A percentile compares a stretch with the other conserved stretches of the same genome.
Conservation (phyloP, 2,329 filamentous ascomycete species). For the Cladosporium sp. region DNA sequence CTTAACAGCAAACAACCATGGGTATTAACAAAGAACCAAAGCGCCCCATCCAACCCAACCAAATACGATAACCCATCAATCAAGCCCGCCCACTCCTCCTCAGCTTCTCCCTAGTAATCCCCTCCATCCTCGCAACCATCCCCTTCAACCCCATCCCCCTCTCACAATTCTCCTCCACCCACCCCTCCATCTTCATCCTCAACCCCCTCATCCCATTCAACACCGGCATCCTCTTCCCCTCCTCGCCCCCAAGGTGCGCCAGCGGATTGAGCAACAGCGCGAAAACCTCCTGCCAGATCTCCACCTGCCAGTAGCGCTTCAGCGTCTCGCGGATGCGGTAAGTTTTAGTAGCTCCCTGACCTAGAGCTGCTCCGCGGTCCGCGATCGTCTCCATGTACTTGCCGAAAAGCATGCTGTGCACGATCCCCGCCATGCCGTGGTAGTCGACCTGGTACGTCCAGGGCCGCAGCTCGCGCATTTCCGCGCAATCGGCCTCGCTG, state of each 20-base stretch:
- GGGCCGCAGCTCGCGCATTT: slow-evolving; percentile 89
- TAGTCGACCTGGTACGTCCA: slow-evolving; percentile 99
- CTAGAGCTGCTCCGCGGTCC: slow-evolving; percentile 51
- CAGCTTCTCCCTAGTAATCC: slow-evolving; percentile 57
- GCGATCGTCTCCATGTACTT: slow-evolving; percentile 83
- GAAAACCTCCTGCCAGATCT: slow-evolving; percentile 83
- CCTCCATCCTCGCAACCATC: slow-evolving; percentile 65
- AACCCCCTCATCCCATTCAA: slow-evolving; percentile 66
- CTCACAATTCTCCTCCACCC: slow-evolving; percentile 80
- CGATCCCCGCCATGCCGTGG: slow-evolving; percentile 82
- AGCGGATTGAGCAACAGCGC: slow-evolving; percentile 82
- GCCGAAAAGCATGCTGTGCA: slow-evolving; percentile 88
- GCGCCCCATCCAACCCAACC: not conserved
- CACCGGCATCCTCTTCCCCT: slow-evolving; percentile 69
- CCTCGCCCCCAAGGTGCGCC: slow-evolving; percentile 64
- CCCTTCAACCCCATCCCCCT: slow-evolving; percentile 64
- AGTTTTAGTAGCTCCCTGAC: slow-evolving; percentile 60
- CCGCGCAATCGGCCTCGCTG: slow-evolving; percentile 80
- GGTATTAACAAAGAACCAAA: slow-evolving; percentile 7
- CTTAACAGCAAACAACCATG: not conserved
- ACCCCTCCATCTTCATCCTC: slow-evolving; percentile 78
- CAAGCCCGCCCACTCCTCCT: slow-evolving; percentile 29
- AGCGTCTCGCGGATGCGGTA: slow-evolving; percentile 81
- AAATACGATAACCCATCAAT: not conserved
- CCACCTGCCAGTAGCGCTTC: slow-evolving; percentile 96